phyloP scores from a whole-genome alignment of 306 rosid species.

The Trifolium subterraneum region DNA sequence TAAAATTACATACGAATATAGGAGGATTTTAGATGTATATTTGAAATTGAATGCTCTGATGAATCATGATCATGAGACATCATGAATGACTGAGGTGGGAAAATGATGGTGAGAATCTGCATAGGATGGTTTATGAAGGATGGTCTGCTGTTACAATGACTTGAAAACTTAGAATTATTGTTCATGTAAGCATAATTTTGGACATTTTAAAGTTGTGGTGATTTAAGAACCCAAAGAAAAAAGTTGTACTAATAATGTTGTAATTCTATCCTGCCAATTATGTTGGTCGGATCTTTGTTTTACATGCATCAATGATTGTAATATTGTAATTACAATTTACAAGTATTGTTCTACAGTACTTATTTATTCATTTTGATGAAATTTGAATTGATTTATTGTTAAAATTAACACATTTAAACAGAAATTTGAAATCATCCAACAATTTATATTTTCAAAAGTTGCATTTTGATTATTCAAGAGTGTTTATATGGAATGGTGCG shows the following conservation, averaged over 20 bases:
- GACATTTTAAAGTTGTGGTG: constrained; percentile 34
- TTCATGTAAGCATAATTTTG: constrained; percentile 36
- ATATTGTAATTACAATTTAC: background rate
- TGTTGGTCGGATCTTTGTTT: constrained; percentile 36
- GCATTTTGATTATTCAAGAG: no score
- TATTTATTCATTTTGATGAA: no score
- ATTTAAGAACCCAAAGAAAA: background rate
- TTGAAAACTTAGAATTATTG: constrained; percentile 26
- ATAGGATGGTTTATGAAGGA: constrained; percentile 5
- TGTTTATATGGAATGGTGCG: no score
- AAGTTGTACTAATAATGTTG: constrained; percentile 24
- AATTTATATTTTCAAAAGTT: no score
- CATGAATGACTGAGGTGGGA: constrained; percentile 37
- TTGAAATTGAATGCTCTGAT: background rate
- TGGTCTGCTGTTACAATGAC: constrained; percentile 15
- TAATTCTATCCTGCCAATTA: constrained; percentile 10
- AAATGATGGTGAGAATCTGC: constrained; percentile 39
- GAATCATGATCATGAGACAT: constrained; percentile 34
- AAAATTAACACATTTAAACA: no score
- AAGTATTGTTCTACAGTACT: no score
- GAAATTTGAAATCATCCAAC: no score
- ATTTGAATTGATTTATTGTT: no score
- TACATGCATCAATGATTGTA: constrained; percentile 30
- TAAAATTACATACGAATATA: background rate
- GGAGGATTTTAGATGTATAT: background rate